Base-by-base conservation (phyloP, 345 rosid genomes). In the Nasturtium officinale region DNA sequence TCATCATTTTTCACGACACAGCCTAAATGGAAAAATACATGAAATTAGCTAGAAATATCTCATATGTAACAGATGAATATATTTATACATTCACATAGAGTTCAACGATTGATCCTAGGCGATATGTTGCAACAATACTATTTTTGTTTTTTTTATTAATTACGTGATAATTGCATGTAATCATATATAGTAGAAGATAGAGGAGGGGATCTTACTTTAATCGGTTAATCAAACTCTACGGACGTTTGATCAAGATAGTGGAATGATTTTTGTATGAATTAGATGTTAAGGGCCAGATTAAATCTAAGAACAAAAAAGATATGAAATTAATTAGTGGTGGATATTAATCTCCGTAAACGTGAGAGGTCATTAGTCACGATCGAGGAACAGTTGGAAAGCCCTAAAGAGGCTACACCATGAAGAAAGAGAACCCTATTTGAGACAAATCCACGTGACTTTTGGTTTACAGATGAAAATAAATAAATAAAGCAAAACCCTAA, bases 391-490 rank as follows among this genome's bases (percentile, higher is more conserved):
- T 66, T n/a, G 37, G 37, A 74, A 62, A 53, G 5, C 37, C 59
- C 57, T 54, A 69, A 69, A 68, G 79, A 50, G 61, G 61, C 73
- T 75, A 75, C 73, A 75, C 69, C 69, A 68, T 30, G 62, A 75
- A 75, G 73, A 68, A 60, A 61, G 78, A 68, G 57, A n/a, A n/a
- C 50, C 79, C 69, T 75, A 69, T 60, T 69, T 76, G 65, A 69
- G 79, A 76, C 79, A 76, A 69, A 47, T 76, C 79, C 79, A 76
- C 79, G 79, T 69, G 79, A 69, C 52, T 55, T 55, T 54, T 35
- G 67, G 26, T 53, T 76, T 76, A 33, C 52, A 62, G 38, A 38
- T 51, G 10, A 67, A 21, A 37, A 37, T 3, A 8, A 23, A n/a
- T 32, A 43, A 32, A 45, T 2, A 53, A 46, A 62, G 28, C 37